Conservation (phyloP, 1,284 basidiomycete genomes). For the Ustilago esculenta region DNA sequence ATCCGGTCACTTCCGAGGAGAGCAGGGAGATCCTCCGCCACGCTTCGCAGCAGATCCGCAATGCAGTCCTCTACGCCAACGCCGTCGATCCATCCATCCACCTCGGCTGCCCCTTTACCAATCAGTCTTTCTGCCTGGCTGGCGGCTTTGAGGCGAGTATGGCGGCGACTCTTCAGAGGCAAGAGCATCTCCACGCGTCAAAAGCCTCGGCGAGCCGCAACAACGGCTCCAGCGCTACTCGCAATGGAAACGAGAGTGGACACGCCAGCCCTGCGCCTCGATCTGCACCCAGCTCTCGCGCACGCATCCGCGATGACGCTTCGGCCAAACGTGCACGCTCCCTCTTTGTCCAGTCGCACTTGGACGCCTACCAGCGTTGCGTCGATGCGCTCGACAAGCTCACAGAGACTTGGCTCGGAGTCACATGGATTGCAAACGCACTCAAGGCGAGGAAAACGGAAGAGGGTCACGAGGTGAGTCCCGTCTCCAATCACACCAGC, state of each 20-base stretch:
- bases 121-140: conserved; percentile 8
- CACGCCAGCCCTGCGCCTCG: too few species aligned
- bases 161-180: conserved; percentile 5
- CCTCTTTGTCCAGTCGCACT: conserved; percentile 8
- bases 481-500: too few species aligned
- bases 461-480: neutral
- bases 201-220: neutral
- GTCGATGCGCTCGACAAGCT: conserved; percentile 9
- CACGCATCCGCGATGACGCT: too few species aligned
- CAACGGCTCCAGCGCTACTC: too few species aligned
- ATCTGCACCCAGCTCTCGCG: too few species aligned
- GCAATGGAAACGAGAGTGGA: too few species aligned
- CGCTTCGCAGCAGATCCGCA: conserved; percentile 5
- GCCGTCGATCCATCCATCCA: conserved; percentile 3
- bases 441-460: conserved; percentile 8
- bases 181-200: neutral
- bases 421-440: conserved; percentile 9
- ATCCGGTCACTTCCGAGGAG: conserved; percentile 2
- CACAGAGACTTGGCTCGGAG: conserved; percentile 3
- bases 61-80: conserved; percentile 7
- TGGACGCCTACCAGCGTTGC: conserved; percentile 6
- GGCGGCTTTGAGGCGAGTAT: conserved; percentile 7
- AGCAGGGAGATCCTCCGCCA: conserved; percentile 9
- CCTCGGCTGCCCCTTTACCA: conserved; percentile 7
- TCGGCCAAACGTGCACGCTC: neutral